Evolutionary conservation across 192 early-diverging fungal genomes (phyloP).

Genomic region (Gorgonomyces haynaldii): DNA sequence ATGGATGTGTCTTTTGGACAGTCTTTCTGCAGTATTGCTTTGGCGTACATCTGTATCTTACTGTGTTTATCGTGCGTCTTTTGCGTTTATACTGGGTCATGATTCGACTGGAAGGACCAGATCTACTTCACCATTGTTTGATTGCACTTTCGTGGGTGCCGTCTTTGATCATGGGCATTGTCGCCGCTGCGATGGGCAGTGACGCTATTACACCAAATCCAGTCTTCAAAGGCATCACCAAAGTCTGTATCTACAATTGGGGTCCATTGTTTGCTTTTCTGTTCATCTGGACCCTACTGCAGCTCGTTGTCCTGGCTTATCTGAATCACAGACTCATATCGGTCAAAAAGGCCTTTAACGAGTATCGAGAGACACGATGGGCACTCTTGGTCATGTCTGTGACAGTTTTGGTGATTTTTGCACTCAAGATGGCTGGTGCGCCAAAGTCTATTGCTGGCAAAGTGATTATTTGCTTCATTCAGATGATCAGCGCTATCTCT

Average conservation of each 20-base stretch:
- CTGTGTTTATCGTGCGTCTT: neutral
- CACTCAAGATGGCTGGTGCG: neutral
- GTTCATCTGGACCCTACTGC: neutral
- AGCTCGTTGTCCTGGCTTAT: constrained; percentile 1
- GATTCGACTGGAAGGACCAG: neutral
- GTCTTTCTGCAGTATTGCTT: neutral
- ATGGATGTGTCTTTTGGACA: constrained; percentile 2
- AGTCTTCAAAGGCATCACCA: no score
- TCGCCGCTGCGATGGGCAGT: no score
- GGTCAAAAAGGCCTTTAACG: constrained; percentile 2
- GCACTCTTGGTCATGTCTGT: neutral
- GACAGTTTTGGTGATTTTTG: neutral
- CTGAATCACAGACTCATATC: neutral
- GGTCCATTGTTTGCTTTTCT: no score
- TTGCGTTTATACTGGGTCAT: constrained; percentile 2
- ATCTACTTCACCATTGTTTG: neutral
- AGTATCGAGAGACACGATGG: neutral
- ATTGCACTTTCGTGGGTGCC: neutral
- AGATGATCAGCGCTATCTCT: neutral
- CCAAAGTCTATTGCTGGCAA: neutral
- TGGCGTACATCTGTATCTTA: neutral
- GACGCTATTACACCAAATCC: no score
- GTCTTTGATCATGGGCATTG: no score
- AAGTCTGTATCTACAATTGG: no score
- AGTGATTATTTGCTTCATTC: neutral